Evolutionary conservation across 345 rosid genomes (phyloP).

Genomic region (Syzygium grande): DNA sequence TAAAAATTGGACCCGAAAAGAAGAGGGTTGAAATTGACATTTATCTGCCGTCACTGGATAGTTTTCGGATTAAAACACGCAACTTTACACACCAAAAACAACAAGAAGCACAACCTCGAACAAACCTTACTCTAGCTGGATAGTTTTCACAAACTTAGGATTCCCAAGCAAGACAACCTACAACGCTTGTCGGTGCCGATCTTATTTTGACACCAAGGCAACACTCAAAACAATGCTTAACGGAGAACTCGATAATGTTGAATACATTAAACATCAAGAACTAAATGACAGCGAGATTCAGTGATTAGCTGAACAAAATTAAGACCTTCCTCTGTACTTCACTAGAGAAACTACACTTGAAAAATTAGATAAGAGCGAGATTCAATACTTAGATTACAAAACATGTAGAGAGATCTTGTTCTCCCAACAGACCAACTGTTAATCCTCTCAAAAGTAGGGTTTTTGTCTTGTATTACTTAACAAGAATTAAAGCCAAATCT

Average conservation of each 20-base stretch:
- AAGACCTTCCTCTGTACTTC: not conserved
- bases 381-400: not conserved
- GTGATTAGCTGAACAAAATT: not conserved
- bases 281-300: not conserved
- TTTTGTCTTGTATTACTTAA: not conserved
- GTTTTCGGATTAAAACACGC: not conserved
- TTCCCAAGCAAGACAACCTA: not conserved
- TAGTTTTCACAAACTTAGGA: not conserved
- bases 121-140: not conserved
- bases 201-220: not conserved
- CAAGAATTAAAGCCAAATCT: not conserved
- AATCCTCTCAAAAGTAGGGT: not conserved
- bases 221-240: not conserved
- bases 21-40: not conserved
- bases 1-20: not conserved
- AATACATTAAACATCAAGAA: not conserved
- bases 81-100: fast-evolving
- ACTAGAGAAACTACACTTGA: not conserved
- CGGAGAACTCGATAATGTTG: not conserved
- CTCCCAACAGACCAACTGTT: not conserved
- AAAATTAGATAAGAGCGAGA: not conserved
- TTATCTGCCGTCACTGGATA: not conserved
- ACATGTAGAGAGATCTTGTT: not conserved
- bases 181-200: not conserved
- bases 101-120: not conserved